phyloP scores from a whole-genome alignment of 306 rosid genomes.

The Gynostemma pentaphyllum region DNA sequence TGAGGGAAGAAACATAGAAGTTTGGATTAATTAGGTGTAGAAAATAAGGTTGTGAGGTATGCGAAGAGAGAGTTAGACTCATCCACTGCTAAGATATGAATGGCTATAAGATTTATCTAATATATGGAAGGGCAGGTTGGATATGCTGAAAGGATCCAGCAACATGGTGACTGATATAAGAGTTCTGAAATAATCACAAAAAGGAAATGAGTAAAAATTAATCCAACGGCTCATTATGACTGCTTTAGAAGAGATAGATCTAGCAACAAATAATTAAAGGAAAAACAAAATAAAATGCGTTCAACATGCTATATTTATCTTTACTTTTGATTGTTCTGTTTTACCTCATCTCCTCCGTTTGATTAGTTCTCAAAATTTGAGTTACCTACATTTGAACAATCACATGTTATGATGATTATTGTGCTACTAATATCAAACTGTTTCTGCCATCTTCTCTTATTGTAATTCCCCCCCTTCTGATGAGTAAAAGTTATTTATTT shows the following conservation, averaged over 20 bases:
- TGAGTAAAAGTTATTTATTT: background rate
- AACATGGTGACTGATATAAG: too few species aligned
- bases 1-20: background rate
- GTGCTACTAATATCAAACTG: background rate
- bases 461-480: background rate
- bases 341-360: background rate
- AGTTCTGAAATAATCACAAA: too few species aligned
- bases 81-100: background rate
- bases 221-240: too few species aligned
- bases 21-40: background rate
- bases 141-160: too few species aligned
- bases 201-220: too few species aligned
- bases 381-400: background rate
- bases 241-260: too few species aligned
- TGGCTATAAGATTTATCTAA: too few species aligned
- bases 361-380: background rate
- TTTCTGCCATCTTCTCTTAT: background rate
- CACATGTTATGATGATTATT: background rate
- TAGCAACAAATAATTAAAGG: too few species aligned
- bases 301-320: background rate
- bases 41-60: background rate
- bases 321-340: slow-evolving; percentile 1
- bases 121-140: too few species aligned
- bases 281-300: too few species aligned
- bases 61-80: too few species aligned